Evolutionary conservation across 2,329 filamentous ascomycete species (phyloP).

Genomic region (Sclerotinia borealis): DNA sequence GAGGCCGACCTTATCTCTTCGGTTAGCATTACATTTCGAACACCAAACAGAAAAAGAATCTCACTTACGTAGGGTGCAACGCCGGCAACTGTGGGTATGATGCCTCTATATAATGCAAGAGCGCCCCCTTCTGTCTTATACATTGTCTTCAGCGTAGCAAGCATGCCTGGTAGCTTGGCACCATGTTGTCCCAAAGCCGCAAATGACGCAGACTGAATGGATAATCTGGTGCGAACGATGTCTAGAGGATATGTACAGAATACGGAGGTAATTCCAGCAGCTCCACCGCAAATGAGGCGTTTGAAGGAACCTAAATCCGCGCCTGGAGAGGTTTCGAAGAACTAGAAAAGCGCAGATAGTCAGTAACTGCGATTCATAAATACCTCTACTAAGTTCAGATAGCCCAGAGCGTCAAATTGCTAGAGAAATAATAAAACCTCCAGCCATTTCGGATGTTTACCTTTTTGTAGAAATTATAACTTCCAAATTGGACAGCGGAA

Average conservation of each 20-base stretch:
- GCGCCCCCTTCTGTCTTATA: conserved; percentile 87
- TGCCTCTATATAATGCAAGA: conserved; percentile 83
- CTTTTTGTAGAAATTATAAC: conserved; percentile 94
- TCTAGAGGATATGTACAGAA: conserved; percentile 93
- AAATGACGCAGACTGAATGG: conserved; percentile 97
- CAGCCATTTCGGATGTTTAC: conserved; percentile 44
- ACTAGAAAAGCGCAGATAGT: conserved; percentile 36
- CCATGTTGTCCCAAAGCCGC: conserved; percentile 59
- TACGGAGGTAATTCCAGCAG: conserved; percentile 92
- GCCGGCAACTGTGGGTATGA: conserved; percentile 87
- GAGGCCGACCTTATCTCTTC: conserved; percentile 62
- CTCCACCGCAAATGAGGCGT: conserved; percentile 81
- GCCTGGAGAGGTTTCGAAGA: conserved; percentile 72
- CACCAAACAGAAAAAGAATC: not conserved
- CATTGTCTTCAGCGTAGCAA: conserved; percentile 73
- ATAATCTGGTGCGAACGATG: conserved; percentile 91
- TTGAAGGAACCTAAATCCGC: conserved; percentile 66
- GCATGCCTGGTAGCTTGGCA: conserved; percentile 82
- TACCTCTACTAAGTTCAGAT: not conserved
- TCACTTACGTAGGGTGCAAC: conserved; percentile 80
- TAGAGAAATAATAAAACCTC: not conserved
- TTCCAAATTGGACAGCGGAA: conserved; percentile 95
- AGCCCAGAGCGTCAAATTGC: not conserved
- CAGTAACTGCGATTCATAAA: not conserved
- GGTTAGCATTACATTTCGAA: conserved; percentile 1